A percentile compares a stretch with the other conserved stretches of the same genome.
Evolutionary conservation across 345 rosid species (phyloP).

Genomic region (Rhodamnia rubescens): DNA sequence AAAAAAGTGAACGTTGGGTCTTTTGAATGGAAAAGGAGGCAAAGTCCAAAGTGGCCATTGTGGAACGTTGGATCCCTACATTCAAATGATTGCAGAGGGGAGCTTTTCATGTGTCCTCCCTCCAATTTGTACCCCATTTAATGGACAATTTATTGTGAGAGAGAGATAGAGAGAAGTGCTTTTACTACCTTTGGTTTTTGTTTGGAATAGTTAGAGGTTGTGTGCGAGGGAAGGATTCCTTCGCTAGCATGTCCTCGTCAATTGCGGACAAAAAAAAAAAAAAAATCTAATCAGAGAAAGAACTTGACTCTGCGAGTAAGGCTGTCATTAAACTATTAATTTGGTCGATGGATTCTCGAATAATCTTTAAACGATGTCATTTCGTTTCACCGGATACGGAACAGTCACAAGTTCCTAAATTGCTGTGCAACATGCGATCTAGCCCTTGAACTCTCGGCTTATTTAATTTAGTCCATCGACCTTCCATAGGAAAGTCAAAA

Average conservation of each 20-base stretch:
- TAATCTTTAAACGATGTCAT: accelerated
- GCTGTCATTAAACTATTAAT: accelerated
- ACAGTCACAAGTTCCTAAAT: neutral
- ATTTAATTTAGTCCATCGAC: neutral
- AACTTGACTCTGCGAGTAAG: neutral
- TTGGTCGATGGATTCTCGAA: accelerated
- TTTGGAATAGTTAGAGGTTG: neutral
- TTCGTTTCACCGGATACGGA: neutral
- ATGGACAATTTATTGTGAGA: constrained; percentile 4
- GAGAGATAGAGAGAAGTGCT: neutral
- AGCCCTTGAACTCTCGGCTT: neutral
- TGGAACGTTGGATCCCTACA: constrained; percentile 28
- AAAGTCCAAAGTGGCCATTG: constrained; percentile 4
- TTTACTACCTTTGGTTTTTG: neutral
- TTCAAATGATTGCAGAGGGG: constrained; percentile 24
- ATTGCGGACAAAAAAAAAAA: neutral
- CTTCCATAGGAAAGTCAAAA: neutral
- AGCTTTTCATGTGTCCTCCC: neutral
- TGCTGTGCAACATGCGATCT: neutral
- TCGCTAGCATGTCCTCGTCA: neutral
- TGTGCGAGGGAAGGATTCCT: neutral
- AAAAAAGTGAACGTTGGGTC: neutral
- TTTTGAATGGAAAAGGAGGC: constrained; percentile 8
- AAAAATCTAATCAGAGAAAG: neutral
- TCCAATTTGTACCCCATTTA: constrained; percentile 6